Evolutionary conservation across 805 yeast species (phyloP).

Genomic region (Candida lessepsii): DNA sequence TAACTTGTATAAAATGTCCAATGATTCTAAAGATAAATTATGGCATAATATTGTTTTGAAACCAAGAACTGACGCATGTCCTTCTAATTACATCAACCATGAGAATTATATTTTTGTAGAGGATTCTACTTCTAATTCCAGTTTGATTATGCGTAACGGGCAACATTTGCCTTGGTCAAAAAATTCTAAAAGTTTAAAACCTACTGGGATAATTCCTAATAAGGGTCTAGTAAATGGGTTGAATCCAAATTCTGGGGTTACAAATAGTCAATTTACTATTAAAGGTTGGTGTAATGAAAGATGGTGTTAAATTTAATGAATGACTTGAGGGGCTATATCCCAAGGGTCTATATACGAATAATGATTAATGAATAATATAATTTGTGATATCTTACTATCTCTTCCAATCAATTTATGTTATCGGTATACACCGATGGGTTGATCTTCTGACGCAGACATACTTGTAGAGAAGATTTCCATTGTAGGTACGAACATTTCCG

Average conservation of each 20-base stretch:
- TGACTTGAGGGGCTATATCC: neutral
- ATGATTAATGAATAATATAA: constrained; percentile 6
- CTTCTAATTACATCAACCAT: constrained; percentile 20
- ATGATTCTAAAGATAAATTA: constrained; percentile 46
- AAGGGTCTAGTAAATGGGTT: constrained; percentile 26
- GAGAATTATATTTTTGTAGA: constrained; percentile 22
- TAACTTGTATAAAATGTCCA: constrained; percentile 35
- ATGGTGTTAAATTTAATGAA: constrained; percentile 28
- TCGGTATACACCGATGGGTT: no score
- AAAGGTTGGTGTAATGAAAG: constrained; percentile 50
- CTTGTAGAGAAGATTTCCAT: no score
- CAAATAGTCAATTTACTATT: constrained; percentile 47
- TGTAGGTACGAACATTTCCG: no score
- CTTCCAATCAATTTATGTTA: no score
- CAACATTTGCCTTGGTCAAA: constrained; percentile 26
- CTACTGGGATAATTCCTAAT: constrained; percentile 33
- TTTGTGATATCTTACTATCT: neutral
- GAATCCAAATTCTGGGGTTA: constrained; percentile 38
- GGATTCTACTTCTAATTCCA: neutral
- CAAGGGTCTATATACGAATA: constrained; percentile 4
- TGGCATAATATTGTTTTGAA: constrained; percentile 54
- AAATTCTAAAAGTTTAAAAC: constrained; percentile 23
- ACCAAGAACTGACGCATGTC: constrained; percentile 46
- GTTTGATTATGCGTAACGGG: constrained; percentile 22
- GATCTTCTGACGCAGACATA: no score